Conservation (phyloP, 345 rosid species). For the Salix udensis region DNA sequence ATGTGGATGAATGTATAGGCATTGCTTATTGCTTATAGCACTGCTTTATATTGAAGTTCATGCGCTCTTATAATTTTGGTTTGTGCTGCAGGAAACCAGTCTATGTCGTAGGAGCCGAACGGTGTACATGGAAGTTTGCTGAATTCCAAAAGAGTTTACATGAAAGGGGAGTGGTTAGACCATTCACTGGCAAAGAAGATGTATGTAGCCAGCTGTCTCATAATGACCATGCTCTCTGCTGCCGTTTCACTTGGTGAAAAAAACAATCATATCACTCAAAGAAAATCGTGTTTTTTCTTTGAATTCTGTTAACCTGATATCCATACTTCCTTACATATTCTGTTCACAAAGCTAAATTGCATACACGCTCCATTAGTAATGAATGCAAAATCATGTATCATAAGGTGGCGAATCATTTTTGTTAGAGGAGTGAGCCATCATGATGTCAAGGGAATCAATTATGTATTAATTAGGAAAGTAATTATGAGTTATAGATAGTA, state of each 20-base stretch:
- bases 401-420: not conserved
- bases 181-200: constrained; percentile 27
- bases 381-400: too few species aligned
- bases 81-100: constrained; percentile 25
- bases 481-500: too few species aligned
- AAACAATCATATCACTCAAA: not conserved
- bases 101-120: constrained; percentile 25
- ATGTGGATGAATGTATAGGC: constrained; percentile 2
- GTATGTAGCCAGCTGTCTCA: constrained; percentile 8
- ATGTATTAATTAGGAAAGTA: too few species aligned
- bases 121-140: constrained; percentile 29
- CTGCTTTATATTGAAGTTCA: not conserved
- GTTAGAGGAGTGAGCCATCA: not conserved
- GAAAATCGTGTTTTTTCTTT: not conserved
- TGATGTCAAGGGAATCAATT: too few species aligned
- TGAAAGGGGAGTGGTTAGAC: constrained; percentile 15
- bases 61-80: not conserved
- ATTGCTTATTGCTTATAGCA: not conserved
- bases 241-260: not conserved
- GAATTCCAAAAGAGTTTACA: constrained; percentile 26
- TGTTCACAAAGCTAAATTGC: not conserved
- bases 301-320: not conserved
- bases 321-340: not conserved
- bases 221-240: not conserved
- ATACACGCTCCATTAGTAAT: not conserved